Base-by-base conservation (phyloP, 1,284 basidiomycete genomes). In the Fomes fomentarius region DNA sequence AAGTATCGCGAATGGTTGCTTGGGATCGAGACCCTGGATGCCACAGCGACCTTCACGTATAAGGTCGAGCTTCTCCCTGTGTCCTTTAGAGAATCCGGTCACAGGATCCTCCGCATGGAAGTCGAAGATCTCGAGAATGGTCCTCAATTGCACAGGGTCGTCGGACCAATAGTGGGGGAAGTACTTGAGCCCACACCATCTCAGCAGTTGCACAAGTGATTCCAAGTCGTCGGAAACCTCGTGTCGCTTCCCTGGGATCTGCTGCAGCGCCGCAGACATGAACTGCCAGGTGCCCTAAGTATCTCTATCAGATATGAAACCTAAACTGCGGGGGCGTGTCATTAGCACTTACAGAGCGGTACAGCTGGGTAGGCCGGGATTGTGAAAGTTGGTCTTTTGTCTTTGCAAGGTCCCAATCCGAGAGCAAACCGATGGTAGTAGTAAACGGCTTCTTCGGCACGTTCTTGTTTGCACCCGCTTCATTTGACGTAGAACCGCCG, bases 331-430 rank as follows among this genome's bases (percentile, higher is more conserved):
- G n/a, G 19, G 9, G 12, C 0, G n/a, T 12, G 6, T 12, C 10
- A 33, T 15, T 33, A 17, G 22, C 6, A 42, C 51, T 8, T 34
- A 47, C 43, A 4, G 33, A 47, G n/a, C 51, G 39, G 3, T 22
- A 2, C 7, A 8, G 9, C 21, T 38, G 54, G 0, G 19, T 28
- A 4, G 31, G 14, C 8, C 19, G 11, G 1, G 30, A 15, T 12
- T 30, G n/a, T 1, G 43, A 33, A 12, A 37, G 15, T 21, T 34
- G 30, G 0, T 22, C 22, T 17, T 30, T 19, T 1, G 44, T 41
- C 22, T 30, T 47, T 2, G 56, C 56, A 26, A 50, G 34, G n/a
- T 59, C 57, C 50, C 53, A 59, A 22, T 59, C 54, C 24, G 11
- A 43, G 4, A 53, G 51, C 2, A 50, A 21, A 10, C 43, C 50